Conservation (phyloP, 2,329 filamentous ascomycete genomes). For the Colletotrichum noveboracense region DNA sequence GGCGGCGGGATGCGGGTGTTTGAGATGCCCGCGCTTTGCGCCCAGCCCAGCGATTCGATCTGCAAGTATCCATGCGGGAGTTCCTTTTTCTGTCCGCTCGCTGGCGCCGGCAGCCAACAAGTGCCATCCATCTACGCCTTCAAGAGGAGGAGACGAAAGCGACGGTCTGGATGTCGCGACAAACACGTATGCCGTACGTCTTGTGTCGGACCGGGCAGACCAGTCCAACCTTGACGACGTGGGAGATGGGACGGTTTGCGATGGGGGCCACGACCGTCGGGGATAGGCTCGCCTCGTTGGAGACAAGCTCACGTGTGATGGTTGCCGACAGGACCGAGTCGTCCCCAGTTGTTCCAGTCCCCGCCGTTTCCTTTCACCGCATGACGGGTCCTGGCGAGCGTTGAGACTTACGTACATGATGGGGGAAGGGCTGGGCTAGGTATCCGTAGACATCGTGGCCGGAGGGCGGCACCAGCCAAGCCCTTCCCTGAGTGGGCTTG, state of each 20-base stretch:
- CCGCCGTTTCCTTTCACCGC: slow-evolving; percentile 19
- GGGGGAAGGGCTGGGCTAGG: neutral
- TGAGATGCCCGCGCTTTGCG: slow-evolving; percentile 18
- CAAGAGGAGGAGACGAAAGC: neutral
- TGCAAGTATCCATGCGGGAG: neutral
- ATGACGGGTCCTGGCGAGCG: slow-evolving; percentile 8
- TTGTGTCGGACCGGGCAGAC: slow-evolving; percentile 7
- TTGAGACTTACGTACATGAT: slow-evolving; percentile 18
- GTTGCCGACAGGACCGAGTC: slow-evolving; percentile 20
- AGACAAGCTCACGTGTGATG: slow-evolving; percentile 17
- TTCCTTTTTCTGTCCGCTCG: neutral
- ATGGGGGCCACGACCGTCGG: neutral
- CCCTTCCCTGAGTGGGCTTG: neutral
- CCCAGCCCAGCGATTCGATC: slow-evolving; percentile 8
- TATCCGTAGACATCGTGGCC: neutral
- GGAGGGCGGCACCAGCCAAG: slow-evolving; percentile 16
- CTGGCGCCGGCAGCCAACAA: neutral
- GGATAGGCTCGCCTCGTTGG: slow-evolving; percentile 15
- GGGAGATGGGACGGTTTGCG: slow-evolving; percentile 16
- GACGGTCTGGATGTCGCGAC: neutral
- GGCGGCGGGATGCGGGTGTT: slow-evolving; percentile 10
- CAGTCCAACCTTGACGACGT: neutral
- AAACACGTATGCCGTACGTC: neutral
- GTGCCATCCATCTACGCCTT: neutral
- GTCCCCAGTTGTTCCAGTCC: slow-evolving; percentile 10